Evolutionary conservation across 164 flowering plant genomes (phyloP), one percentile per base, ranked within the genome.

Genomic region (Umbilicus rupestris): DNA sequence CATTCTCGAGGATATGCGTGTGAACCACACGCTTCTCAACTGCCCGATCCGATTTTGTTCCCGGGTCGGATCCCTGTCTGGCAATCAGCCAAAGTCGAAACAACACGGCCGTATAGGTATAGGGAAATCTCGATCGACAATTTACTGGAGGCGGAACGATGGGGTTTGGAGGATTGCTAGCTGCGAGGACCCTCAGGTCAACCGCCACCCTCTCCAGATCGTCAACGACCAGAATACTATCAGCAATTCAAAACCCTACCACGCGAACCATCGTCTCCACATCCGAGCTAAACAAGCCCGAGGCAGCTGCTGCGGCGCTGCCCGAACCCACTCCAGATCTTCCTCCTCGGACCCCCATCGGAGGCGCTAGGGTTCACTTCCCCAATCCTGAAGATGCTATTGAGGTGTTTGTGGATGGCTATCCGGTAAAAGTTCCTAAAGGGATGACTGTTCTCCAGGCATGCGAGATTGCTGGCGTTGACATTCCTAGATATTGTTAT

Each of bases 401-500:
- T 77, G 99, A 92, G 78, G 98, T 95, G 19, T 84, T 81, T 73
- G 99, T 95, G 0, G 99, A 95, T 72, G 99, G 96, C 0, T 88
- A 78, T 69, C 89, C 97, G 6, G 95, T 92, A 44, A 95, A 86
- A 67, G 79, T 95, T 72, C 99, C 99, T 59, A 95, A 95, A 75
- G 98, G 99, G 5, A 70, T 95, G 73, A 92, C 97, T 0, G 98
- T 92, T 20, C 76, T 95, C 7, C 99, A 92, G 78, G 99, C 98
- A 15, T 90, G 99, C 62, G 97, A 87, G 80, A 77, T 92, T 58
- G 99, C 98, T 20, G 98, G 98, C 28, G 92, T 95, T 28, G 96
- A 95, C 58, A 88, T 95, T 66, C 98, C 99, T 19, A 73, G 99
- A 19, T 95, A 92, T 68, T 92, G 99, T 69, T 92, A 95, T 68